Base-by-base conservation (phyloP, 306 rosid species). In the Vigna nakashimae region DNA sequence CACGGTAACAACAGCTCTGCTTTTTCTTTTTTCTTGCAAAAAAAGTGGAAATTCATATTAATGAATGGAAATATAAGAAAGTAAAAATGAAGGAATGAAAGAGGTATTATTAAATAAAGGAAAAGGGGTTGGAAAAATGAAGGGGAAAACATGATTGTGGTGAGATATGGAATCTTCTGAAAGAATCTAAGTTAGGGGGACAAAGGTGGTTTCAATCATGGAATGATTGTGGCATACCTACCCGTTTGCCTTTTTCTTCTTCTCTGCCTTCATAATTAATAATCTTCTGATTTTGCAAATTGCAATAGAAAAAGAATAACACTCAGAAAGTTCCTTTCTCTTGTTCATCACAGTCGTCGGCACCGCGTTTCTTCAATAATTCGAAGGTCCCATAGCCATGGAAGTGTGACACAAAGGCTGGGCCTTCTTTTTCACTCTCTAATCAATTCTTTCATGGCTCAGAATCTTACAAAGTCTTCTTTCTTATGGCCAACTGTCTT, bases 281-380 rank as follows among this genome's bases (percentile, higher is more conserved):
- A 8, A 40, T 70, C 26, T 43, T 53, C 28, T 26, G 3, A 26
- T 26, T 2, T 26, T 59, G 71, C 24, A 59, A 65, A 64, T 64
- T 64, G 49, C 48, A 34, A 65, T 63, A 13, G 14, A 28, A 46
- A 20, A 66, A 56, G 15, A 56, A 15, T 0, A 9, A 36, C 8
- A 63, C 5, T 28, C 4, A 45, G 38, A 77, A 67, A 32, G 59
- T 24, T 76, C 58, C 71, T 46, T 34, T 69, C 65, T 56, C 43
- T 45, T 56, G 58, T 0, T 24, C 15, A 12, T 45, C 64, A 52
- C 69, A 82, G 85, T 46, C 48, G 85, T 46, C 48, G 32, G 69
- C 55, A 76, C 32, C 63, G 85, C 82, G 76, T 83, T 58, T 42
- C 16, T 59, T 48, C 75, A 74, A 83, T 83, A 62, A 83, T 82